Conservation (phyloP, 202 grass and related monocot genomes). For the Schoenoplectus tabernaemontani region DNA sequence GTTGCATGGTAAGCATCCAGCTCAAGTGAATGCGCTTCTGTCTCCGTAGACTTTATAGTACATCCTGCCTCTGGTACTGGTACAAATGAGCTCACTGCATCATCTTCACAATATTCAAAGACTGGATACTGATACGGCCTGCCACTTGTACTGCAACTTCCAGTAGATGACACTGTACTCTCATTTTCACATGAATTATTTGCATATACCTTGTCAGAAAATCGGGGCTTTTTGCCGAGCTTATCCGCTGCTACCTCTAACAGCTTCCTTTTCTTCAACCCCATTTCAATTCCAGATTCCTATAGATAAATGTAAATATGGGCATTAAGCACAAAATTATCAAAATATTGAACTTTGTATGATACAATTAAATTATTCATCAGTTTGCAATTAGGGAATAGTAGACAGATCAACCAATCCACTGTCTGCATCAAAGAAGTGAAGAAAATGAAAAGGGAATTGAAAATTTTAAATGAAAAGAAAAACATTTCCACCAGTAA, state of each 20-base stretch:
- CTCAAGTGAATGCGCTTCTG: slow-evolving; percentile 56
- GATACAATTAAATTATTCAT: not conserved
- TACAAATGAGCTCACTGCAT: slow-evolving; percentile 34
- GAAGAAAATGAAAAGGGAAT: not conserved
- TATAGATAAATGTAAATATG: not conserved
- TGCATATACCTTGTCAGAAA: slow-evolving; percentile 10
- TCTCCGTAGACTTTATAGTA: slow-evolving; percentile 13
- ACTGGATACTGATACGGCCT: slow-evolving; percentile 32
- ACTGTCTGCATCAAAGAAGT: not conserved
- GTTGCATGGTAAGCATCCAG: slow-evolving; percentile 67
- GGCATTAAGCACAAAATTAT: not conserved
- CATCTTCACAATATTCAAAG: slow-evolving; percentile 42
- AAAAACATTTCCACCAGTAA: not conserved
- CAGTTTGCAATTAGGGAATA: not conserved
- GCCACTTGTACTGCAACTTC: slow-evolving; percentile 61
- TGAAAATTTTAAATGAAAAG: not conserved
- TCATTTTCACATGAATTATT: slow-evolving; percentile 28
- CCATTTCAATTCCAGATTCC: not conserved
- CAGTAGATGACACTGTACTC: slow-evolving; percentile 67
- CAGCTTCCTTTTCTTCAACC: slow-evolving; percentile 5
- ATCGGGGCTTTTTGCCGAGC: not conserved
- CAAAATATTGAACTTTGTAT: not conserved
- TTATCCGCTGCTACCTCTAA: not conserved
- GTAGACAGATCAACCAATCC: not conserved
- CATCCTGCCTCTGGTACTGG: slow-evolving; percentile 41